These are phyloP conservation scores for Lyophyllum atratum DNA, from an alignment of 768 basidiomycete species.

Conservation along the genomic window DNA sequence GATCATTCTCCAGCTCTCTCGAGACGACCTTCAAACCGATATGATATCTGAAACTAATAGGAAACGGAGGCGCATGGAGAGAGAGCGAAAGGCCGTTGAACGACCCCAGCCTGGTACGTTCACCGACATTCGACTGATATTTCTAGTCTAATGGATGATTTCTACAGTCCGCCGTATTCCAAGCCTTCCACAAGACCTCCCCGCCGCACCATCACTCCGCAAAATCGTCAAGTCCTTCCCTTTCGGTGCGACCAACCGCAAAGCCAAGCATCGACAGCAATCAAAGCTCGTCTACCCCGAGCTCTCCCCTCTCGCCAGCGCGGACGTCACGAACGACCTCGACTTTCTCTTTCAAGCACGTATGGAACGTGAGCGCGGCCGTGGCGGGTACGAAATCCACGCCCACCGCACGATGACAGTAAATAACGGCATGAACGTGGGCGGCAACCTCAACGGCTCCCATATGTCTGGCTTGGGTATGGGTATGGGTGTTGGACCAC, in stretches of 20 bases:
- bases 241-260: constrained; percentile 34
- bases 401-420: constrained; percentile 11
- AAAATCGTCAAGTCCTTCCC: constrained; percentile 65
- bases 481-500: not conserved
- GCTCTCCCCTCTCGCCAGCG: constrained; percentile 45
- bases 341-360: constrained; percentile 55
- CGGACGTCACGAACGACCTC: constrained; percentile 54
- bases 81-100: constrained; percentile 80
- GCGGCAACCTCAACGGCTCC: constrained; percentile 1
- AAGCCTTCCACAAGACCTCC: constrained; percentile 47
- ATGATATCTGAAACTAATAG: constrained; percentile 90
- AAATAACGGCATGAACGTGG: constrained; percentile 1
- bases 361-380: constrained; percentile 17
- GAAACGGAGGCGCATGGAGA: constrained; percentile 81
- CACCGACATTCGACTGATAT: not conserved
- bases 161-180: constrained; percentile 64
- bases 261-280: constrained; percentile 23
- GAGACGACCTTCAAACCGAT: constrained; percentile 79
- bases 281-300: constrained; percentile 42
- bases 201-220: constrained; percentile 62
- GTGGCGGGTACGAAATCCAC: constrained; percentile 19
- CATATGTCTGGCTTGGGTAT: not conserved
- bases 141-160: not conserved
- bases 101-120: constrained; percentile 71
- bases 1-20: constrained; percentile 51